phyloP scores from a whole-genome alignment of 371 early-diverging fungal species.

The Phascolomyces articulosus region DNA sequence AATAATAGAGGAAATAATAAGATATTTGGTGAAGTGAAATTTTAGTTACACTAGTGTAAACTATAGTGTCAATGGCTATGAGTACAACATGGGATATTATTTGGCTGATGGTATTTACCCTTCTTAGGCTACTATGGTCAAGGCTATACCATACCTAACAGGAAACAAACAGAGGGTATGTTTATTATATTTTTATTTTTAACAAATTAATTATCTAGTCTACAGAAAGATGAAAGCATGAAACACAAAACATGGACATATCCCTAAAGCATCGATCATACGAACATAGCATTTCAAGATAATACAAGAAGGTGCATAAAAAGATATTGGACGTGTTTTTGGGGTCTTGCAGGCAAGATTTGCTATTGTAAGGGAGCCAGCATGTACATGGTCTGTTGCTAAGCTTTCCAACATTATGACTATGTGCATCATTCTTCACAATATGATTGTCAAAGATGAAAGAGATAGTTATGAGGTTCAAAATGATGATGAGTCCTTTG shows the following conservation, averaged over 20 bases:
- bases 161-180: background rate
- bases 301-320: background rate
- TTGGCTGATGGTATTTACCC: slow-evolving; percentile 6
- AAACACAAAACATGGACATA: too few relatives aligned
- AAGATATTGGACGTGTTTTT: background rate
- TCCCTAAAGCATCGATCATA: background rate
- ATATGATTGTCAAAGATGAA: slow-evolving; percentile 1
- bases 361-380: background rate
- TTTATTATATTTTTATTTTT: too few relatives aligned
- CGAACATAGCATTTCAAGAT: background rate
- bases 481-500: background rate
- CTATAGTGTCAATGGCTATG: background rate
- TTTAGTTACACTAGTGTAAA: too few relatives aligned
- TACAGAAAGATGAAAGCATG: too few relatives aligned
- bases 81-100: background rate
- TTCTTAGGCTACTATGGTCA: background rate
- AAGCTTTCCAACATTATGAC: background rate
- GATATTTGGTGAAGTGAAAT: too few relatives aligned
- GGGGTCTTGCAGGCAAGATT: background rate
- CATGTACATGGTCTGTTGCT: background rate
- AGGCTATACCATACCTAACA: background rate
- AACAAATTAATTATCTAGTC: too few relatives aligned
- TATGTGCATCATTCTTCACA: background rate
- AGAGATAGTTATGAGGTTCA: background rate
- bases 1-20: too few relatives aligned